Conservation (phyloP, 202 grass and related monocot genomes). For the Schoenoplectus triqueter region DNA sequence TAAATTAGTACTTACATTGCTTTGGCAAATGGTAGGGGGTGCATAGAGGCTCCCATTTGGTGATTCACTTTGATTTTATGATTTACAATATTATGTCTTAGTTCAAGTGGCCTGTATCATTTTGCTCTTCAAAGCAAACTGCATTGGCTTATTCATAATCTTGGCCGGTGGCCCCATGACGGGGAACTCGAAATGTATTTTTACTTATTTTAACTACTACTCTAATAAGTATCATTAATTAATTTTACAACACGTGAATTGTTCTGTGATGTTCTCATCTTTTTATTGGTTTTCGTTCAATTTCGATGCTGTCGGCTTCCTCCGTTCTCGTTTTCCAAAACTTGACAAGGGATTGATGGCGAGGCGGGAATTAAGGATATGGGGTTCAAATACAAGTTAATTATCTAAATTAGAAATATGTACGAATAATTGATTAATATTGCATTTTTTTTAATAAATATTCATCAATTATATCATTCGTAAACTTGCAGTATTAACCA, state of each 20-base stretch:
- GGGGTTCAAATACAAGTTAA: too few species aligned
- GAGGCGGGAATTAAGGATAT: too few species aligned
- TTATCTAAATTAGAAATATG: too few species aligned
- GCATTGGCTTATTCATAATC: conserved; percentile 13
- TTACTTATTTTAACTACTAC: neutral
- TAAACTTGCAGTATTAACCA: too few species aligned
- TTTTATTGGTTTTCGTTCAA: neutral
- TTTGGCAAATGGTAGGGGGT: neutral
- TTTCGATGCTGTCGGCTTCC: neutral
- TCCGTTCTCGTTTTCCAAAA: too few species aligned
- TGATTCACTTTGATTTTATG: neutral
- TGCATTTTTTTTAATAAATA: too few species aligned
- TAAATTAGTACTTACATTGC: conserved; percentile 9
- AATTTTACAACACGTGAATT: neutral
- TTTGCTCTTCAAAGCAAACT: conserved; percentile 14
- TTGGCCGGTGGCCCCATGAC: neutral
- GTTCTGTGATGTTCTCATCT: neutral
- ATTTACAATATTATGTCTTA: neutral
- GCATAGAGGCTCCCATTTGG: neutral
- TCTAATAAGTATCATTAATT: neutral
- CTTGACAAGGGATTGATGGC: too few species aligned
- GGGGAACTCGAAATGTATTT: neutral
- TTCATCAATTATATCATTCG: too few species aligned
- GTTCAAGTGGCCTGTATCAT: neutral
- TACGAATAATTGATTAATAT: too few species aligned